These are phyloP conservation scores for Herpotrichia juniperi DNA, from an alignment of 2,329 filamentous ascomycete species.

Conservation along the genomic window DNA sequence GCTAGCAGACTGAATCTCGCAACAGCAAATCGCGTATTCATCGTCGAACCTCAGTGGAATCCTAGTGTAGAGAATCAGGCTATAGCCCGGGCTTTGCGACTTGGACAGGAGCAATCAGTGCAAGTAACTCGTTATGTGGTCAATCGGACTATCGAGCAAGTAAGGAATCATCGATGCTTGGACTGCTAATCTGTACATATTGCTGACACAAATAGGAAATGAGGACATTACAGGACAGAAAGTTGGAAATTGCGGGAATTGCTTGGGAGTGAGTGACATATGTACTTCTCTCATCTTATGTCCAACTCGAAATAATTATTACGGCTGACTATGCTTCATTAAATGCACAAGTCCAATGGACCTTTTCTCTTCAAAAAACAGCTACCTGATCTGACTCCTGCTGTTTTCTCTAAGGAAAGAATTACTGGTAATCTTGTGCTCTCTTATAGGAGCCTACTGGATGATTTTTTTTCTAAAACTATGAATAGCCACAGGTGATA, in stretches of 20 bases:
- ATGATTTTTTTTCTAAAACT: too few relatives aligned
- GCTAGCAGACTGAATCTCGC: conserved; percentile 54
- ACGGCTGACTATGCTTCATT: too few relatives aligned
- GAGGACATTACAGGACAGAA: conserved; percentile 41
- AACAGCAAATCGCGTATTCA: conserved; percentile 55
- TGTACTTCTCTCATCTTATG: background rate
- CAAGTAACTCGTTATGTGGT: conserved; percentile 55
- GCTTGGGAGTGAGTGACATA: background rate
- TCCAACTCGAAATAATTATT: too few relatives aligned
- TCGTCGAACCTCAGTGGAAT: conserved; percentile 63
- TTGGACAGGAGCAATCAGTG: conserved; percentile 55
- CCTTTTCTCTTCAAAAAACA: too few relatives aligned
- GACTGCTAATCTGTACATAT: background rate
- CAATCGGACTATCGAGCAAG: conserved; percentile 52
- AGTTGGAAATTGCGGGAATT: conserved; percentile 28
- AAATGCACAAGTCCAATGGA: too few relatives aligned
- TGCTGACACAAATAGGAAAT: conserved; percentile 35
- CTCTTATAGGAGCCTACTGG: too few relatives aligned
- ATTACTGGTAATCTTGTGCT: too few relatives aligned
- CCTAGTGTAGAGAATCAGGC: conserved; percentile 60
- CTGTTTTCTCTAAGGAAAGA: too few relatives aligned
- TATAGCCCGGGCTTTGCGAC: conserved; percentile 55
- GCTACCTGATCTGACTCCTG: too few relatives aligned
- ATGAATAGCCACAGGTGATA: too few relatives aligned
- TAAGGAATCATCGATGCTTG: conserved; percentile 25